phyloP scores from a whole-genome alignment of 2,329 filamentous ascomycete species.

The Coniella vitis region DNA sequence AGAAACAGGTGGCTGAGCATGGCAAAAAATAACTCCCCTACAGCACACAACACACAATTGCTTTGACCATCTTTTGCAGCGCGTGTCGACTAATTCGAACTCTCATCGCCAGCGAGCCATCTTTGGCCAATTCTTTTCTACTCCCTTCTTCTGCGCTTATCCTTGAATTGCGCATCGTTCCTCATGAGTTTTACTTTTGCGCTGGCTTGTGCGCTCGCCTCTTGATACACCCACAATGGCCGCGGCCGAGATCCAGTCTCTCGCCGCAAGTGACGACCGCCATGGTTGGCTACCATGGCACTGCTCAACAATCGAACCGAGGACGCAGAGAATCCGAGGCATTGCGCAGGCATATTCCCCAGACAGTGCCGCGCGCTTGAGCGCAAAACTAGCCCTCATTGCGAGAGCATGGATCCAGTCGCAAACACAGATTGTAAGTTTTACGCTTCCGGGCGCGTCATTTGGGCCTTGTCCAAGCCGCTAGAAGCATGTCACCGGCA shows the following conservation, averaged over 20 bases:
- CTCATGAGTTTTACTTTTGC: constrained; percentile 43
- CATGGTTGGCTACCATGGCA: constrained; percentile 30
- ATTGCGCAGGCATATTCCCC: constrained; percentile 16
- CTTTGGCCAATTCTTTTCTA: background rate
- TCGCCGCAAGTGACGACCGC: constrained; percentile 29
- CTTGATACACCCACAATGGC: constrained; percentile 46
- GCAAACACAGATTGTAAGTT: too few relatives aligned
- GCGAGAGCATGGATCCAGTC: too few relatives aligned
- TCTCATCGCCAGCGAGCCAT: background rate
- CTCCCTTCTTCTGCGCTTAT: background rate
- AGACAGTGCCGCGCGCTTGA: background rate
- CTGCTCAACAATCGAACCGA: constrained; percentile 21
- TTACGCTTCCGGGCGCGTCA: background rate
- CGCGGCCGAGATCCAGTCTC: constrained; percentile 40
- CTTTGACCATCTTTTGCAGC: background rate
- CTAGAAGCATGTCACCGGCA: too few relatives aligned
- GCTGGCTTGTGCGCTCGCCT: constrained; percentile 30
- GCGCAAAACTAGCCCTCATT: too few relatives aligned
- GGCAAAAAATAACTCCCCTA: background rate
- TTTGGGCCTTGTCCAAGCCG: too few relatives aligned
- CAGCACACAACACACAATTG: too few relatives aligned
- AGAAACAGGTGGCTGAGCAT: background rate
- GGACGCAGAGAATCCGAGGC: constrained; percentile 30
- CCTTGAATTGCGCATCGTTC: background rate
- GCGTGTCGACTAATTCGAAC: background rate